Evolutionary conservation across 352 stramenopile genomes (phyloP).

Genomic region (Phytophthora multivora): DNA sequence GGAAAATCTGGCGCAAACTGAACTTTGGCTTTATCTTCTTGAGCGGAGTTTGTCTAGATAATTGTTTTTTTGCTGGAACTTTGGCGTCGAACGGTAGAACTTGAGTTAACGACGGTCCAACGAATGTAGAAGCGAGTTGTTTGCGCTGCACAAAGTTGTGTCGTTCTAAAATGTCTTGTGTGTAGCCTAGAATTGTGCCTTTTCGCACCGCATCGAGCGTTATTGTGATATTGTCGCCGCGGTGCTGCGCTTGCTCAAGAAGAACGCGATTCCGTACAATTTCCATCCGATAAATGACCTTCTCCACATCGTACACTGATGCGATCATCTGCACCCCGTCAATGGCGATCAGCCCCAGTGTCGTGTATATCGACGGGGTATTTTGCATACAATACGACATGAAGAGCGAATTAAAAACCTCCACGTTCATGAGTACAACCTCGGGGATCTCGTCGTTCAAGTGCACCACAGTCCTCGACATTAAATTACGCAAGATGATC

Average conservation of each 20-base stretch:
- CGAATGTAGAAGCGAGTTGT: not conserved
- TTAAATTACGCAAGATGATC: conserved; percentile 21
- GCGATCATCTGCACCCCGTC: conserved; percentile 16
- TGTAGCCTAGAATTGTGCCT: not conserved
- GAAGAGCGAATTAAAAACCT: conserved; percentile 48
- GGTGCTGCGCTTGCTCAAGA: not conserved
- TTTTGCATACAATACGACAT: conserved; percentile 47
- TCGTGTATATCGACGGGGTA: conserved; percentile 33
- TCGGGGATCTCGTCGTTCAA: conserved; percentile 24
- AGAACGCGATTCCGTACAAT: conserved; percentile 1
- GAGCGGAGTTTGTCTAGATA: not conserved
- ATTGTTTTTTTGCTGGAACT: not conserved
- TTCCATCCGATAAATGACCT: conserved; percentile 4
- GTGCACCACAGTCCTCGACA: conserved; percentile 14
- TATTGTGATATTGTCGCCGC: not conserved
- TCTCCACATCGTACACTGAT: conserved; percentile 9
- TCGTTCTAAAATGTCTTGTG: conserved; percentile 2
- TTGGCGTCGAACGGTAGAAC: conserved; percentile 3
- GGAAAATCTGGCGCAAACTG: not conserved
- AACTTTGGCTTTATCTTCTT: not conserved
- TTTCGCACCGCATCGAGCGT: not conserved
- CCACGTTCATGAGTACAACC: conserved; percentile 44
- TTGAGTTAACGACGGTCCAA: conserved; percentile 1
- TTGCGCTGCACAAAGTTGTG: not conserved
- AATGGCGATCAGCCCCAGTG: conserved; percentile 18